phyloP scores from a whole-genome alignment of 116 monocot species.

The Dioscorea cayenensis region DNA sequence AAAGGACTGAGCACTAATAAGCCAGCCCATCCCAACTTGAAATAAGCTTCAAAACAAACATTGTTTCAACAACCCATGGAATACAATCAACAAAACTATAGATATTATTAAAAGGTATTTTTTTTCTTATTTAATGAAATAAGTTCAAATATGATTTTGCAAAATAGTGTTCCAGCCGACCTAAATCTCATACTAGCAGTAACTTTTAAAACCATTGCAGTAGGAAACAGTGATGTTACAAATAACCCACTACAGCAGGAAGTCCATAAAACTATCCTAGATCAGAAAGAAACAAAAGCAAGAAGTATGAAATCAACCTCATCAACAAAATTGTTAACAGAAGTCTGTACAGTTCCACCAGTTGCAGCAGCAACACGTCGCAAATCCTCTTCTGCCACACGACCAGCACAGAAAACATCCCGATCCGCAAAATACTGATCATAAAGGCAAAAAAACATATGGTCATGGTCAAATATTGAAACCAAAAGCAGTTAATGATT shows the following conservation, averaged over 20 bases:
- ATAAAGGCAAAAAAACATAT: slow-evolving; percentile 13
- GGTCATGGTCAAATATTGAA: neutral
- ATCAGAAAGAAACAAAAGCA: neutral
- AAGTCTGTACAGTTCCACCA: slow-evolving; percentile 94
- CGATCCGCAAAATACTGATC: slow-evolving; percentile 95
- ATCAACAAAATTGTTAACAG: slow-evolving; percentile 92
- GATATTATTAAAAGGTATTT: neutral
- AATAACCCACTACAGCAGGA: neutral
- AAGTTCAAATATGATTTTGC: no score
- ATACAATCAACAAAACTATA: neutral
- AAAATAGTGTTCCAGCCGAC: no score
- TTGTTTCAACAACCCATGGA: neutral
- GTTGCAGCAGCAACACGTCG: slow-evolving; percentile 92
- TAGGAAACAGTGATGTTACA: neutral
- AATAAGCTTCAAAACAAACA: neutral
- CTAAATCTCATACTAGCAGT: no score
- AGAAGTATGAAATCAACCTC: slow-evolving; percentile 41
- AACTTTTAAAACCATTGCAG: neutral
- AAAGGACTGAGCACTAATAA: no score
- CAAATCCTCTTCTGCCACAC: slow-evolving; percentile 93
- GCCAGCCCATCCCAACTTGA: no score
- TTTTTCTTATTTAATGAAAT: no score
- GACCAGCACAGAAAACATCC: slow-evolving; percentile 96
- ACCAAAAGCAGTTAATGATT: neutral
- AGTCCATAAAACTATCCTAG: neutral